Evolutionary conservation across 495 filamentous ascomycete species (phyloP), one percentile per base, ranked within the genome.

Genomic region (Aspergillus baeticus): DNA sequence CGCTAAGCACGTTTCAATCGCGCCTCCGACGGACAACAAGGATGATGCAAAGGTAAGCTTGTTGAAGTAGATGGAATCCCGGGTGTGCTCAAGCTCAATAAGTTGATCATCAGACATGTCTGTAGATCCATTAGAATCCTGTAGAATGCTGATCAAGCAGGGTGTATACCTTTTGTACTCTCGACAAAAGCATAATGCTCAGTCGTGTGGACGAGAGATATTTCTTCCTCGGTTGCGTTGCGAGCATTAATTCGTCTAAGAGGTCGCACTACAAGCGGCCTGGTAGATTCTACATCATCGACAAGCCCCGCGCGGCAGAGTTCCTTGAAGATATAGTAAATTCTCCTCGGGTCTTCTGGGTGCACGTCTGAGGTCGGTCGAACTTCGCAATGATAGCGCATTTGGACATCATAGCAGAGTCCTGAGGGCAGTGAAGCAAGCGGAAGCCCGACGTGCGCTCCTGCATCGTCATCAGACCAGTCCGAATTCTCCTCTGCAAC

Each of bases 61-160:
- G 58, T 93, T 91, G 59, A 96, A 89, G 59, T 99, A 99, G 10
- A 99, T 82, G 0, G 95, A 98, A 61, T 92, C 92, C 21, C 84
- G 80, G 1, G 79, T 77, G 34, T 82, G 77, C 57, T 88, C 85
- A 55, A 90, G 68, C 0, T 77, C 66, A 22, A 86, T 80, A 6
- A 97, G 77, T 46, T 87, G 82, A 0, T 84, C 77, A n/a, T 85
- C 79, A 34, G 68, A 58, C 66, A 77, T 79, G 6, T 67, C 81
- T 84, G 57, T 64, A 58, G 65, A 31, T 10, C 14, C 10, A 13
- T 52, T 34, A 55, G 23, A 26, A 31, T 4, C 22, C 33, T 8
- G 21, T 26, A 2, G 13, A 38, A n/a, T n/a, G n/a, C n/a, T n/a
- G 10, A 11, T 18, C 5, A 41, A 26, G 33, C 21, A 41, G 10